Evolutionary conservation across 495 filamentous ascomycete genomes (phyloP).

Genomic region (Podospora pseudocomata): DNA sequence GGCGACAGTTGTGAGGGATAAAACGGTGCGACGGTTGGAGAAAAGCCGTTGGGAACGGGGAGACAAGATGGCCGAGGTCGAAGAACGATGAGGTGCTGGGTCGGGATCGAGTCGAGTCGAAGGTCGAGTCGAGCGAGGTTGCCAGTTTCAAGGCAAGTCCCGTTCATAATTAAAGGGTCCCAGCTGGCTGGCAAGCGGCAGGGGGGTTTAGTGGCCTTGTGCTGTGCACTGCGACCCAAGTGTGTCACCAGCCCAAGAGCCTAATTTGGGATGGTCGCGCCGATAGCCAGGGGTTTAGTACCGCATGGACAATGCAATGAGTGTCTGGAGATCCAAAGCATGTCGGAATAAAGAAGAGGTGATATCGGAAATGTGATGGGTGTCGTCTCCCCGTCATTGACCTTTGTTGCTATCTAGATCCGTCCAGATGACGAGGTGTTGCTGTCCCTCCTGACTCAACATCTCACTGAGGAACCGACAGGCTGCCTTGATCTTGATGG

Average conservation of each 20-base stretch:
- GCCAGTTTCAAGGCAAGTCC: conserved; percentile 10
- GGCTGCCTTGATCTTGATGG: not conserved
- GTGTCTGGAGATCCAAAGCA: conserved; percentile 6
- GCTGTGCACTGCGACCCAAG: not conserved
- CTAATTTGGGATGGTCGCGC: conserved; percentile 18
- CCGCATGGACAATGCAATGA: conserved; percentile 4
- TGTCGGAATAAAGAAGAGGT: conserved; percentile 12
- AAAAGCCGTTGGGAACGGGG: not conserved
- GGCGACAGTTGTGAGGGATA: conserved; percentile 10
- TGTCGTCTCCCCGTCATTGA: not conserved
- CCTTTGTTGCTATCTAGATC: not conserved
- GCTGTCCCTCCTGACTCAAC: not conserved
- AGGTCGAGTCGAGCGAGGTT: conserved; percentile 5
- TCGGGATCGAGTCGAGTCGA: not conserved
- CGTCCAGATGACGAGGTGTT: not conserved
- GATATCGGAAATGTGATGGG: not conserved
- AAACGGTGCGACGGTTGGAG: not conserved
- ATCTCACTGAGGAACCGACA: not conserved
- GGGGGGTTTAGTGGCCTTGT: conserved; percentile 15
- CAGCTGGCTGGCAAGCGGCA: conserved; percentile 16
- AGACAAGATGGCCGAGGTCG: not conserved
- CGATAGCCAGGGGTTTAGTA: not conserved
- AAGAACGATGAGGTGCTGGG: not conserved
- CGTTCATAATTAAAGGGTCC: conserved; percentile 20
- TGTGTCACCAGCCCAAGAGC: conserved; percentile 7